Percentiles rank a stretch among this genome's conserved stretches.
phyloP scores from a whole-genome alignment of 1,284 basidiomycete species.

The Microbotryum violaceum region DNA sequence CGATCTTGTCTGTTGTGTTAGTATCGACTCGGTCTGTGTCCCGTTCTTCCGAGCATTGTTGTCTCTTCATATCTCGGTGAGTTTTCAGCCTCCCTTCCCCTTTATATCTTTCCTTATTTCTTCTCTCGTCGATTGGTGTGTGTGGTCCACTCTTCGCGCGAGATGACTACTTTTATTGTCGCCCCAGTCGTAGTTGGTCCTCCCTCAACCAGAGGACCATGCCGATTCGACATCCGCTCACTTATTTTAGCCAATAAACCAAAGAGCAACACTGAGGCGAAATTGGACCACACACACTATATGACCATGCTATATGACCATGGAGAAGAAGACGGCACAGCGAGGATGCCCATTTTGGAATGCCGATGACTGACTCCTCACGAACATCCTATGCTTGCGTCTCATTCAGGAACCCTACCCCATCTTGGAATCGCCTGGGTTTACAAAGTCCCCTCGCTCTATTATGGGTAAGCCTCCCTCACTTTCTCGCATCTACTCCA shows the following conservation, averaged over 20 bases:
- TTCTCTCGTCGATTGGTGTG: no score
- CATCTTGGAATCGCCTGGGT: neutral
- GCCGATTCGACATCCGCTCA: constrained; percentile 25
- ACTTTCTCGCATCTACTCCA: neutral
- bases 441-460: neutral
- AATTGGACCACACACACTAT: neutral
- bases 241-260: constrained; percentile 26
- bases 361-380: no score
- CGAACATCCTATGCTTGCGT: no score
- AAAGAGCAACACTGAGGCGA: constrained; percentile 28
- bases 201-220: constrained; percentile 9
- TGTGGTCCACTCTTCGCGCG: constrained; percentile 12
- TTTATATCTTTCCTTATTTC: neutral
- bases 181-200: constrained; percentile 34
- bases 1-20: neutral
- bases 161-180: constrained; percentile 34
- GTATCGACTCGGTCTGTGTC: neutral
- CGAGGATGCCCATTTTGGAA: no score
- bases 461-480: neutral
- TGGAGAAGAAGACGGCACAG: neutral
- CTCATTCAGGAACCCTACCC: no score
- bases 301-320: no score
- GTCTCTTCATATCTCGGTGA: constrained; percentile 11
- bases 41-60: no score
- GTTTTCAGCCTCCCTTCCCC: neutral